Percentiles rank a stretch among this genome's conserved stretches.
Evolutionary conservation across 805 yeast species (phyloP).

Genomic region (Starmerella ratchasimensis): DNA sequence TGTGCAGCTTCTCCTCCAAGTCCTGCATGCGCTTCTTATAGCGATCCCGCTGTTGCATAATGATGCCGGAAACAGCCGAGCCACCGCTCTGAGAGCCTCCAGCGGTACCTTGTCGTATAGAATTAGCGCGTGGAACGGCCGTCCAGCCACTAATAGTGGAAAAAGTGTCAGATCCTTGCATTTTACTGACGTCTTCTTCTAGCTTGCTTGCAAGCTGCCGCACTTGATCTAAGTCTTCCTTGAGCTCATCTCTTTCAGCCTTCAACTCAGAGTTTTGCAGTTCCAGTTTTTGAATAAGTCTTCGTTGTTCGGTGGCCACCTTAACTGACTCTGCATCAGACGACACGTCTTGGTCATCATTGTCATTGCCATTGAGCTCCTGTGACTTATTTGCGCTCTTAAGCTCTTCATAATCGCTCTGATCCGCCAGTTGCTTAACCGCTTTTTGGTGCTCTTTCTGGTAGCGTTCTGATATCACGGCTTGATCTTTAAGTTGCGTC

Average conservation of each 20-base stretch:
- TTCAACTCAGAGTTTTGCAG: not conserved
- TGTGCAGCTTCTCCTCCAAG: slow-evolving; percentile 67
- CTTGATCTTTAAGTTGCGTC: slow-evolving; percentile 1
- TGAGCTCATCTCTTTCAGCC: slow-evolving; percentile 8
- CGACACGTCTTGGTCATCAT: too few relatives aligned
- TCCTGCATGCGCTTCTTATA: slow-evolving; percentile 73
- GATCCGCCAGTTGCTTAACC: slow-evolving; percentile 11
- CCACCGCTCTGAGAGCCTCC: slow-evolving; percentile 20
- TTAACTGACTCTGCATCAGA: too few relatives aligned
- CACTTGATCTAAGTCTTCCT: slow-evolving; percentile 24
- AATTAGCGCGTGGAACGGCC: slow-evolving; percentile 25
- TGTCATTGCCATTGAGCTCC: slow-evolving; percentile 50
- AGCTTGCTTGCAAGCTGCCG: slow-evolving; percentile 42
- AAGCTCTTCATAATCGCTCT: slow-evolving; percentile 57
- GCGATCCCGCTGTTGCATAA: slow-evolving; percentile 90
- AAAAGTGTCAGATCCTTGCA: slow-evolving; percentile 19
- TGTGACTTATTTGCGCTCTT: slow-evolving; percentile 42
- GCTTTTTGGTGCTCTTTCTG: slow-evolving; percentile 5
- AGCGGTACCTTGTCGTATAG: not conserved
- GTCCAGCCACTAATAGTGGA: slow-evolving; percentile 28
- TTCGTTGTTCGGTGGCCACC: too few relatives aligned
- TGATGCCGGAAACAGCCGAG: slow-evolving; percentile 43
- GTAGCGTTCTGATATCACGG: slow-evolving; percentile 4
- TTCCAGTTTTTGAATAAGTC: slow-evolving; percentile 2
- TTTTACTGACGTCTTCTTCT: slow-evolving; percentile 50